Percentiles rank a stretch among this genome's conserved stretches.
Evolutionary conservation across 2,329 filamentous ascomycete genomes (phyloP).

Genomic region (Aspergillus felis): DNA sequence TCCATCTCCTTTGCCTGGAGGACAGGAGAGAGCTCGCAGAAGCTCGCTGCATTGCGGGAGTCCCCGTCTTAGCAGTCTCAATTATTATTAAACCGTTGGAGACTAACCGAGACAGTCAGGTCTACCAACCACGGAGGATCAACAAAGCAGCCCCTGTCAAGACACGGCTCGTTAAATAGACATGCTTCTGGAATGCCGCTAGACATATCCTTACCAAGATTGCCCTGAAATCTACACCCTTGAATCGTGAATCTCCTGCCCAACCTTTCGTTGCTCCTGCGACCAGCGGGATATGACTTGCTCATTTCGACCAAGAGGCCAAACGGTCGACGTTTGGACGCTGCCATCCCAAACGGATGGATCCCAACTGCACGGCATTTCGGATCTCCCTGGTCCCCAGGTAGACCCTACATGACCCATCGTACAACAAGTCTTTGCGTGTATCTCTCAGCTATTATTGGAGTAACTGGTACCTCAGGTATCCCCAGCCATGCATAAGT

Average conservation of each 20-base stretch:
- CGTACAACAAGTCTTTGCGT: background rate
- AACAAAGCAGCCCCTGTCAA: constrained; percentile 12
- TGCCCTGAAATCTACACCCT: background rate
- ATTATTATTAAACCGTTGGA: background rate
- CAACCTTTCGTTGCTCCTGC: background rate
- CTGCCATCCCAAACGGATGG: background rate
- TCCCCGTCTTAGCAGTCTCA: background rate
- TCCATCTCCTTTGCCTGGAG: background rate
- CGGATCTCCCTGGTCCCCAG: background rate
- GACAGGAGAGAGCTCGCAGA: background rate
- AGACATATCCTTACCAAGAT: constrained; percentile 2
- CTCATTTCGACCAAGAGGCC: background rate
- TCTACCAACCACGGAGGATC: constrained; percentile 10
- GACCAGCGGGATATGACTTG: background rate
- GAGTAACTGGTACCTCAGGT: background rate
- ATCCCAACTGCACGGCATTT: background rate
- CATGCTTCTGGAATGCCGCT: constrained; percentile 13
- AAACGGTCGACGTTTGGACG: background rate
- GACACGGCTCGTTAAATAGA: constrained; percentile 4
- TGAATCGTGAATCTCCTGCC: background rate
- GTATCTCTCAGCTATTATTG: background rate
- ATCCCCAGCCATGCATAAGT: background rate
- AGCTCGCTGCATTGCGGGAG: constrained; percentile 1
- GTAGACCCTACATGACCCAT: background rate
- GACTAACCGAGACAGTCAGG: constrained; percentile 1